phyloP scores from a whole-genome alignment of 2,329 filamentous ascomycete species.

The Penicillium olsonii region DNA sequence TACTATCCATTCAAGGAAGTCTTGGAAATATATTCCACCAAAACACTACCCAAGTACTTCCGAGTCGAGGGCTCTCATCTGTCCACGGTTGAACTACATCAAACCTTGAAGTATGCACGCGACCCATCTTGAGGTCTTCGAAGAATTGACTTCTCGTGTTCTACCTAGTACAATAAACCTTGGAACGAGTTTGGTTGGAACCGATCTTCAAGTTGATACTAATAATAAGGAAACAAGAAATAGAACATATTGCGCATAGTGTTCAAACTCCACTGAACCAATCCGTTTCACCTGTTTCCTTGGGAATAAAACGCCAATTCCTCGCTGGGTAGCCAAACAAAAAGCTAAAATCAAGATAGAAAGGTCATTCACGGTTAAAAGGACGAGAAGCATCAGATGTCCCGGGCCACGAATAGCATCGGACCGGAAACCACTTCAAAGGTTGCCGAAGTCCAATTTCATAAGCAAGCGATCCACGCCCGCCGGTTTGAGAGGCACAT shows the following conservation, averaged over 20 bases:
- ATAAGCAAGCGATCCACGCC: conserved; percentile 84
- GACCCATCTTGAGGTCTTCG: too few species aligned
- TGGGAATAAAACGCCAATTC: conserved; percentile 5
- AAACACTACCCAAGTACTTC: too few species aligned
- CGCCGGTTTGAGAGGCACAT: conserved; percentile 71
- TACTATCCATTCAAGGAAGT: too few species aligned
- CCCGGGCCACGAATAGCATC: conserved; percentile 18
- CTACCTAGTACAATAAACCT: too few species aligned
- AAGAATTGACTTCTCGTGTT: too few species aligned
- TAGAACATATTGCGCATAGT: background rate
- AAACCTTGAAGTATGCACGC: too few species aligned
- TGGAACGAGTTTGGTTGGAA: background rate
- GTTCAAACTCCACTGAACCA: conserved; percentile 1
- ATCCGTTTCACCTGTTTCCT: background rate
- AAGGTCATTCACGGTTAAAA: background rate
- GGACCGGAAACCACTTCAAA: conserved; percentile 14
- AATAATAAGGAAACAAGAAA: background rate
- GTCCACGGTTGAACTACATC: too few species aligned
- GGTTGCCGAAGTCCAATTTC: conserved; percentile 71
- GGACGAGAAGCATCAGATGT: background rate
- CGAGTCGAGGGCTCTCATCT: too few species aligned
- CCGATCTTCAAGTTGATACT: background rate
- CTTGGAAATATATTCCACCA: too few species aligned
- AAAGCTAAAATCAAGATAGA: background rate
- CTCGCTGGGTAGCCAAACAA: background rate